phyloP scores from a whole-genome alignment of 331 rosid genomes.

The Quercus lobata region DNA sequence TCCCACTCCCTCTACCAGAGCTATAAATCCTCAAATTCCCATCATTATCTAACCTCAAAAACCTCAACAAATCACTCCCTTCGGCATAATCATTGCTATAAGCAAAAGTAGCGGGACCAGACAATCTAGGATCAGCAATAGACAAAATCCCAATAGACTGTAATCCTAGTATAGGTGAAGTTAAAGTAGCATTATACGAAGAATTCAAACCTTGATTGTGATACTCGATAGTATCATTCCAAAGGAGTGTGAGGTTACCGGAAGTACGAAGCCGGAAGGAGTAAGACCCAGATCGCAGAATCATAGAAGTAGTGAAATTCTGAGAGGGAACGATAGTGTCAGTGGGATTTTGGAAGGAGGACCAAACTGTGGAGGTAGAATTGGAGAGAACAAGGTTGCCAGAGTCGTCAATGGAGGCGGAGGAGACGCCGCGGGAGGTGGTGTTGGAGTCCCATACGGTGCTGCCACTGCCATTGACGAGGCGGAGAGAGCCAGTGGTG shows the following conservation, averaged over 20 bases:
- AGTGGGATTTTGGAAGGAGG: conserved; percentile 63
- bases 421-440: conserved; percentile 40
- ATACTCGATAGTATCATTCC: conserved; percentile 42
- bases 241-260: conserved; percentile 54
- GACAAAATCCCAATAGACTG: conserved; percentile 43
- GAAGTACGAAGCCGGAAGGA: conserved; percentile 23
- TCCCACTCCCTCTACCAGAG: conserved; percentile 43
- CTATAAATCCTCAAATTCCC: conserved; percentile 80
- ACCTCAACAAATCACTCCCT: conserved; percentile 42
- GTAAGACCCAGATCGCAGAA: conserved; percentile 57
- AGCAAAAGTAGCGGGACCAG: conserved; percentile 35
- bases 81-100: conserved; percentile 75
- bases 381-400: conserved; percentile 50
- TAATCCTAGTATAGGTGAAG: conserved; percentile 43
- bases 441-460: conserved; percentile 64
- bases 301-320: conserved; percentile 48
- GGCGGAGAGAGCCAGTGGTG: conserved; percentile 56
- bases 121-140: conserved; percentile 39
- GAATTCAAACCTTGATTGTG: conserved; percentile 71
- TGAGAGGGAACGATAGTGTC: conserved; percentile 65
- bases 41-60: conserved; percentile 64
- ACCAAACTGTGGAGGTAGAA: conserved; percentile 42
- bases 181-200: conserved; percentile 31
- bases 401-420: conserved; percentile 33
- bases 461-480: conserved; percentile 54